Conservation (phyloP, 768 basidiomycete species). For the Cystofilobasidium macerans region DNA sequence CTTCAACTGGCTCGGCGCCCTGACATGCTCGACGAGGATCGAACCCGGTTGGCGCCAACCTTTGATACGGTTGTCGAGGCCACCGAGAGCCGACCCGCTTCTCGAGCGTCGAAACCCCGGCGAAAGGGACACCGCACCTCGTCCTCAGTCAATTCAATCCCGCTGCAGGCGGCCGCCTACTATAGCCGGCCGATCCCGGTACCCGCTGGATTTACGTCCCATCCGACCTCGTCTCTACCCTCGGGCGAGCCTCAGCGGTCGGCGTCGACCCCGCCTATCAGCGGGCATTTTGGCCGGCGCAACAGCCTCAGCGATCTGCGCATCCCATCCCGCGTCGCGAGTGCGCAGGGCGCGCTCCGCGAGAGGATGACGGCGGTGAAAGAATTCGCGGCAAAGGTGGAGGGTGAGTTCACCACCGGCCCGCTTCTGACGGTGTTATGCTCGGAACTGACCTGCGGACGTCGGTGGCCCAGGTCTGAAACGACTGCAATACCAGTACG, state of each 20-base stretch:
- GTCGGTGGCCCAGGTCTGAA: constrained; percentile 27
- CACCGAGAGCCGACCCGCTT: background rate
- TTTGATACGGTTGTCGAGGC: too few species aligned
- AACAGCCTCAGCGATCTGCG: constrained; percentile 34
- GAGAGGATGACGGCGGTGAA: constrained; percentile 33
- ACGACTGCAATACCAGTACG: constrained; percentile 19
- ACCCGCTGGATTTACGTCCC: background rate
- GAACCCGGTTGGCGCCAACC: too few species aligned
- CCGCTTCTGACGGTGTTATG: background rate
- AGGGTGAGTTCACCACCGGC: background rate
- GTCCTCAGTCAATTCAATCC: constrained; percentile 24
- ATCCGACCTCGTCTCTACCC: background rate
- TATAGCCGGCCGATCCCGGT: background rate
- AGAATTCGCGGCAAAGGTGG: constrained; percentile 27
- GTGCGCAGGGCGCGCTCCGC: constrained; percentile 33
- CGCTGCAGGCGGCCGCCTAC: background rate
- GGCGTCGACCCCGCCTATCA: constrained; percentile 6
- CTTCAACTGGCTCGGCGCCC: too few species aligned
- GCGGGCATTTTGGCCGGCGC: constrained; percentile 21
- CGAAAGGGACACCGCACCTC: constrained; percentile 20
- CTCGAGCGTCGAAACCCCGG: background rate
- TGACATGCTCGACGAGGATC: too few species aligned
- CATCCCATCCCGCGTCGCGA: constrained; percentile 32
- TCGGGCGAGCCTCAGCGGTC: background rate
- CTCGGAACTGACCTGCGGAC: background rate